Evolutionary conservation across 75 land plant genomes (phyloP), one percentile per base, ranked within the genome.

Genomic region (Larix kaempferi): DNA sequence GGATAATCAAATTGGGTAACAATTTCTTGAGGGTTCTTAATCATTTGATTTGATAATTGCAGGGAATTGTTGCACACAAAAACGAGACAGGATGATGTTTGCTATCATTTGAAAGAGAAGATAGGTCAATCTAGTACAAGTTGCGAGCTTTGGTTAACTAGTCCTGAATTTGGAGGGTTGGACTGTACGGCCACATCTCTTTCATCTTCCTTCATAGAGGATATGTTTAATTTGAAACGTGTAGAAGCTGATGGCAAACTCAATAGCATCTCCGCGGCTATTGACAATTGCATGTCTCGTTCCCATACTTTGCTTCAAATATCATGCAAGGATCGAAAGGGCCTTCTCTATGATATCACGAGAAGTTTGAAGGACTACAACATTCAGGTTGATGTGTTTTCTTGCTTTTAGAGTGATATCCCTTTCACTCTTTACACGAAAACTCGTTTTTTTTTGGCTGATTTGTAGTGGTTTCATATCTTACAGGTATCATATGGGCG

Each of bases 271-370:
- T 81, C 55, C 61, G 67, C 92, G n/a, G 79, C 61, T 4, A 77
- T 89, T 10, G 99, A 96, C 71, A 92, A 96, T 78, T 69, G 61
- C 2, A 69, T 87, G 75, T 91, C 94, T 73, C 99, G 93, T 35
- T 81, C 79, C 27, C 98, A 94, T 82, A 91, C 95, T 6, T 77
- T 94, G 66, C 92, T 96, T 61, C 99, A 94, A 71, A 82, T 94
- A 27, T 75, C 84, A 4, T 94, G 95, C 78, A 72, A 59, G 26
- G 86, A 88, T 78, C 91, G 91, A 37, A 96, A 94, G 78, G 90
- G 98, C 26, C 78, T 96, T 6, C 78, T 96, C 39, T 96, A 94
- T 86, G 99, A 96, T 84, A 85, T 90, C 65, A 56, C 86, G 79
- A 91, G 99, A 76, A 89, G 87, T 27, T 74, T 93, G 52, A 92